Evolutionary conservation across 345 rosid genomes (phyloP).

Genomic region (Luvunga scandens): DNA sequence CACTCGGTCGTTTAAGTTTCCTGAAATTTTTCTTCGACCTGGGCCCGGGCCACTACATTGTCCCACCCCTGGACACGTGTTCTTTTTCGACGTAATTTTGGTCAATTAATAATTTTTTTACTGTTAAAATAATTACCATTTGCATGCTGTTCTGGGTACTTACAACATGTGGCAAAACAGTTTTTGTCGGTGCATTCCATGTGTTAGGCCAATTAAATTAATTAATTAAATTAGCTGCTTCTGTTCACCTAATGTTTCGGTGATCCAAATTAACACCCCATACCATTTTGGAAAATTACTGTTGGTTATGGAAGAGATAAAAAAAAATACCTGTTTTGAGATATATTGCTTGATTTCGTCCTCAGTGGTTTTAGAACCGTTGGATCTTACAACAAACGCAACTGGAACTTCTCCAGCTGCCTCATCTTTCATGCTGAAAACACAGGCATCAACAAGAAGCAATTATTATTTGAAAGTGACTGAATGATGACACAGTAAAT

Average conservation of each 20-base stretch:
- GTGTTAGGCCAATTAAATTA: too few species aligned
- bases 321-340: conserved; percentile 61
- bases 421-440: conserved; percentile 72
- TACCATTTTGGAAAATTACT: neutral
- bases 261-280: neutral
- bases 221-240: neutral
- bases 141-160: neutral
- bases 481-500: neutral
- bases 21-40: too few species aligned
- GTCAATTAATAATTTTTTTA: too few species aligned
- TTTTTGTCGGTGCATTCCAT: neutral
- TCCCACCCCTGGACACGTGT: too few species aligned
- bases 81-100: too few species aligned
- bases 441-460: neutral
- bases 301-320: neutral
- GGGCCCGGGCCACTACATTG: too few species aligned
- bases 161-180: neutral
- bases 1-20: too few species aligned
- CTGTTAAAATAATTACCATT: neutral
- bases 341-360: conserved; percentile 72
- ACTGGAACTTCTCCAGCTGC: conserved; percentile 82
- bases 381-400: conserved; percentile 64
- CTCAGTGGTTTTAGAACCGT: conserved; percentile 60
- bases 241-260: neutral
- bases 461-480: neutral